Evolutionary conservation across 805 yeast species (phyloP), one percentile per base, ranked within the genome.

Genomic region (Metschnikowia anglica): DNA sequence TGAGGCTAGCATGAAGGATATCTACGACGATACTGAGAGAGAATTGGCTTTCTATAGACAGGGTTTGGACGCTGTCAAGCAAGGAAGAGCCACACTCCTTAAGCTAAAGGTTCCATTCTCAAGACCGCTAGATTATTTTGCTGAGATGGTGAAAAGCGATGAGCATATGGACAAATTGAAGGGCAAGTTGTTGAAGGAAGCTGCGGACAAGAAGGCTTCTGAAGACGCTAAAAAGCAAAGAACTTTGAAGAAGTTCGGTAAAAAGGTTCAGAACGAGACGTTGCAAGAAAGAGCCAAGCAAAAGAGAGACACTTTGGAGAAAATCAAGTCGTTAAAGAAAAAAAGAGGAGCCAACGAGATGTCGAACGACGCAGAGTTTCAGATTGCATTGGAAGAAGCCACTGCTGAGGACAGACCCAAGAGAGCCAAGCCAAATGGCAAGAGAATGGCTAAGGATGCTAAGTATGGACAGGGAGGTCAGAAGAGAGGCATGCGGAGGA

Each of bases 111-210:
- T 91, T 24, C 88, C 97, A 47, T 93, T 93, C 63, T 75, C 95
- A 21, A 80, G 99, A 65, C 99, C 99, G 27, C 70, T 79, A 58
- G 99, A 93, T 63, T 93, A 88, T 65, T 93, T 93, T 70, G 99
- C 99, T 15, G 99, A 93, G 68, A 93, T 93, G 99, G 87, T 89
- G 47, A 93, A 93, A 72, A 83, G 90, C 41, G 99, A 93, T 65
- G 97, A 88, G 64, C 99, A 93, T 66, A 93, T 93, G 99, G 97
- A 88, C 60, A 87, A 81, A 67, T 77, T 93, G 60, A 89, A 88
- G 74, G 70, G 73, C 58, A 88, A 87, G 66, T 75, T 91, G 55
- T 74, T 89, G 33, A 76, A 80, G 51, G 97, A 88, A 62, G 85
- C 84, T 23, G 74, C 83, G 43, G 85, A 84, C 63, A 88, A 88